These are phyloP conservation scores for Spergularia marina DNA, from an alignment of 148 eudicot species.

Conservation along the genomic window DNA sequence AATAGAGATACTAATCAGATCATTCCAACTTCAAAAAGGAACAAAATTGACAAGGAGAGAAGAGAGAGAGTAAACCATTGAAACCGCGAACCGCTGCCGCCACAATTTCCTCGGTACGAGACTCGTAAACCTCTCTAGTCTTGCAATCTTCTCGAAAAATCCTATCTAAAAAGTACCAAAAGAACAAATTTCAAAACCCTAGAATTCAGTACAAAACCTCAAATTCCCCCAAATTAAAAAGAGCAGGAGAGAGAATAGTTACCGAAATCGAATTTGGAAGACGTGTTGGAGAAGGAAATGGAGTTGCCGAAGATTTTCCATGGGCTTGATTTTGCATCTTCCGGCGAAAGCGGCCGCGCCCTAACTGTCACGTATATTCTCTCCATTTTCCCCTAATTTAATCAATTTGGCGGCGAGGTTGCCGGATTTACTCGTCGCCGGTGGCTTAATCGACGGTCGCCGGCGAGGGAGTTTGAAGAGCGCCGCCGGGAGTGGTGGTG, in stretches of 20 bases:
- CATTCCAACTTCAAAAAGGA: background rate
- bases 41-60: background rate
- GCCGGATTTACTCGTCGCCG: background rate
- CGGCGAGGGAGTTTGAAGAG: background rate
- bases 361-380: conserved; percentile 84
- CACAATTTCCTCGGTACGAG: conserved; percentile 75
- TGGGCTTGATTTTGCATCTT: conserved; percentile 74
- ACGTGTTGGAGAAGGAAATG: conserved; percentile 43
- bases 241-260: background rate
- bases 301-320: conserved; percentile 81
- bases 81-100: conserved; percentile 85
- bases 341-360: conserved; percentile 70
- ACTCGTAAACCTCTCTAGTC: conserved; percentile 66
- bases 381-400: conserved; percentile 44
- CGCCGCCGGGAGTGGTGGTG: background rate
- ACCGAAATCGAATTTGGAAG: conserved; percentile 82
- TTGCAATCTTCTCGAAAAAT: conserved; percentile 72
- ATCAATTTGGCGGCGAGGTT: background rate
- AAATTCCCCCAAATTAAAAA: background rate
- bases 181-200: conserved; percentile 20
- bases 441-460: background rate
- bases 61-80: conserved; percentile 49
- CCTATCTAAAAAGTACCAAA: conserved; percentile 41
- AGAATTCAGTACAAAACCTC: background rate
- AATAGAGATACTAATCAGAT: too few relatives aligned